These are phyloP conservation scores for Tolypocladium sp. DNA, from an alignment of 2,329 filamentous ascomycete species.

Conservation along the genomic window DNA sequence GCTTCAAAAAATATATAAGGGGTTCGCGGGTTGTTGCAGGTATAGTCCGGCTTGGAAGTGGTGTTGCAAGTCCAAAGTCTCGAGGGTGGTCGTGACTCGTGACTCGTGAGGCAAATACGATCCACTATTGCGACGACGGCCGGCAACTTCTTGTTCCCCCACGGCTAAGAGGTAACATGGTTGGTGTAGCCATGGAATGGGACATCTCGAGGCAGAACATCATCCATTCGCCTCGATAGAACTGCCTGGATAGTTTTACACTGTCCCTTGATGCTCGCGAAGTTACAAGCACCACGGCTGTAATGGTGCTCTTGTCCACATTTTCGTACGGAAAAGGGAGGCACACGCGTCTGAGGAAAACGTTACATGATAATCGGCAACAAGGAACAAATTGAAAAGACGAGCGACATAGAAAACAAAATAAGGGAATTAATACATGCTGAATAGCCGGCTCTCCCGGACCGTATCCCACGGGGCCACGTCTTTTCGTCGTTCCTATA, in stretches of 20 bases:
- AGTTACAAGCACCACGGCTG: neutral
- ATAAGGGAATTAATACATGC: slow-evolving; percentile 40
- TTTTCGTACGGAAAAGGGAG: neutral
- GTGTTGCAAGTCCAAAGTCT: neutral
- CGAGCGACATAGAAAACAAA: slow-evolving; percentile 21
- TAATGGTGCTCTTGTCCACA: neutral
- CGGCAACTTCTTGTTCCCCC: neutral
- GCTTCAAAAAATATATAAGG: no score
- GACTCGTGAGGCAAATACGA: neutral
- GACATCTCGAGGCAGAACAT: neutral
- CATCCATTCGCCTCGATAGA: no score
- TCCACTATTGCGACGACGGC: neutral
- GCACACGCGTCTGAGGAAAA: neutral
- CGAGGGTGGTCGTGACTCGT: neutral
- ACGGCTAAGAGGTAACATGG: neutral
- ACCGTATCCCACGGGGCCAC: slow-evolving; percentile 11
- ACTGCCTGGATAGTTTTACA: no score
- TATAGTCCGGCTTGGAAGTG: neutral
- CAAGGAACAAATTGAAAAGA: slow-evolving; percentile 11
- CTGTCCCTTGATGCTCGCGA: neutral
- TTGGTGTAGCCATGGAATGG: neutral
- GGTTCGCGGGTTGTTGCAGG: neutral
- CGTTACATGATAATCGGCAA: neutral
- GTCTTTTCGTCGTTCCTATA: slow-evolving; percentile 11
- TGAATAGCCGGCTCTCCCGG: slow-evolving; percentile 23